Percentiles rank a stretch among this genome's conserved stretches.
Evolutionary conservation across 495 filamentous ascomycete genomes (phyloP).

Genomic region (Trichoderma gamsii): DNA sequence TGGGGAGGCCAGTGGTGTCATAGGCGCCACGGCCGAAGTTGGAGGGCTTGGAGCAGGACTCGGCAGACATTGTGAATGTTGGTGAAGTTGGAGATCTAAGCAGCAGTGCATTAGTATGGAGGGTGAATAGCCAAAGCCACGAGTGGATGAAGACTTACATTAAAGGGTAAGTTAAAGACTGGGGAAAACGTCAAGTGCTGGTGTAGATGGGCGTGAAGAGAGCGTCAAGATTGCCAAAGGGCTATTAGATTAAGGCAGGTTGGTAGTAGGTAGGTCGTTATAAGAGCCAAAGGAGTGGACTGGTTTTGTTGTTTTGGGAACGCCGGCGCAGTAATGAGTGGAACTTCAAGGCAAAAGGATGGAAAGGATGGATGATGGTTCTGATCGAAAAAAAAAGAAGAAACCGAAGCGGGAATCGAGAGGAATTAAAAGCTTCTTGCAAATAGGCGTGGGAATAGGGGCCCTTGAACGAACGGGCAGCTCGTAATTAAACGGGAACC

Average conservation of each 20-base stretch:
- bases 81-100: conserved; percentile 17
- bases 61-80: conserved; percentile 25
- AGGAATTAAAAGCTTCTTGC: conserved; percentile 4
- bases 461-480: conserved; percentile 1
- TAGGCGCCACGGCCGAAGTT: conserved; percentile 46
- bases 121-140: background rate
- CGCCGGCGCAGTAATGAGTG: conserved; percentile 12
- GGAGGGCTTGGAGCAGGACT: conserved; percentile 15
- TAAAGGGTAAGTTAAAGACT: background rate
- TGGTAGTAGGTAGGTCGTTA: conserved; percentile 15
- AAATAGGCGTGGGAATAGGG: background rate
- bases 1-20: conserved; percentile 41
- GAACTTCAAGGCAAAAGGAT: background rate
- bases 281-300: conserved; percentile 18
- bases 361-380: background rate
- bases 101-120: background rate
- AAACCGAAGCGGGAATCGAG: background rate
- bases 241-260: conserved; percentile 3
- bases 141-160: background rate
- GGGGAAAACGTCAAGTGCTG: background rate
- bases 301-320: background rate
- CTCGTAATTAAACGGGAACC: conserved; percentile 7
- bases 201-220: conserved; percentile 12
- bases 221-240: conserved; percentile 14
- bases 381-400: background rate